Base-by-base conservation (phyloP, 2,329 filamentous ascomycete species). In the Colletotrichum shisoi region DNA sequence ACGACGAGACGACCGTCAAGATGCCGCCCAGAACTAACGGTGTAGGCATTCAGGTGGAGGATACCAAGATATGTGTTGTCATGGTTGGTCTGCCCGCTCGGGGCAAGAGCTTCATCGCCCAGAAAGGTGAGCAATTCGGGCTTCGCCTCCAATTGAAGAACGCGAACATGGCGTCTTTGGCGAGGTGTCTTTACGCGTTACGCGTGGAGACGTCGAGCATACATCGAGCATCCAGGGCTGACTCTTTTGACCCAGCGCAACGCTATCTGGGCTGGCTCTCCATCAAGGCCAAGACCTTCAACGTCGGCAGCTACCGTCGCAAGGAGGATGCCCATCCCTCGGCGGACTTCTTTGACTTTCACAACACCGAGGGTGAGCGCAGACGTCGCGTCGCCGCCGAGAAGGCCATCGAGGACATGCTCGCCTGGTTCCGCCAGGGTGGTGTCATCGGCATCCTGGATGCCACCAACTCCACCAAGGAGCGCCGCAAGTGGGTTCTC, bases 261-360 rank as follows among this genome's bases (percentile, higher is more conserved):
- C 90, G 95, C 68, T 99, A 99, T 80, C 89, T 99, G 42, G 91
- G 92, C 78, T 99, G 95, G 95, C 90, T 98, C 67, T 97, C 94
- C 31, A 94, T 99, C 75, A 90, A 92, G 45, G 91, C 95, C 67
- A 90, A 93, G 78, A 94, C 93, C 71, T 99, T 99, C 87, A 99
- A 99, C 72, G 95, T 99, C 71, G 95, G 95, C 77, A 94, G 90
- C 76, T 99, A 99, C 78, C 92, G 95, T 72, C 93, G 95, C 71
- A 89, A 90, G 74, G 91, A 91, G 72, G 96, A 93, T 6, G 93
- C 95, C 19, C 94, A 96, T 72, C 95, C 95, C 17, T 89, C 89
- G 3, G 95, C 95, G 72, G 92, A 94, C 74, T 99, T 99, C 83
- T 99, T 99, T 81, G 94, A 97, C 77, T 93, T 87, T 59, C 87